These are phyloP conservation scores for Botrytis aclada DNA, from an alignment of 2,329 filamentous ascomycete species.

Conservation along the genomic window DNA sequence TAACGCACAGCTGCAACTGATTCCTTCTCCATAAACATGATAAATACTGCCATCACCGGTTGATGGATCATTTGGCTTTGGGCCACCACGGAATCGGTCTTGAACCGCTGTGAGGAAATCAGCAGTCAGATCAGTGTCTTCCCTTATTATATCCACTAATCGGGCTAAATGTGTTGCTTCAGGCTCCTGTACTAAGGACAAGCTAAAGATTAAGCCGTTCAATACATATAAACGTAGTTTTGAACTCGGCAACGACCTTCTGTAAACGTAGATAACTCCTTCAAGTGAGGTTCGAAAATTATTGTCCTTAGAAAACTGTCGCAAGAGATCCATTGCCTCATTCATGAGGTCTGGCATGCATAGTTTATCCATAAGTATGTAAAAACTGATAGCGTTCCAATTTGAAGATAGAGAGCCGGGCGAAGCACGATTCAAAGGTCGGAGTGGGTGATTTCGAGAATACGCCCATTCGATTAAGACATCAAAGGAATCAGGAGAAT, in stretches of 20 bases:
- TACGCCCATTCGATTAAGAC: neutral
- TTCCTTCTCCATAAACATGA: neutral
- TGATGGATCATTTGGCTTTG: neutral
- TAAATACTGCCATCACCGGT: neutral
- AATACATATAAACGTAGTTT: neutral
- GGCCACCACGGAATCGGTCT: neutral
- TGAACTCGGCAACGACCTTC: neutral
- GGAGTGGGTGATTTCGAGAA: neutral
- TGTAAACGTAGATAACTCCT: neutral
- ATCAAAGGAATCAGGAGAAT: neutral
- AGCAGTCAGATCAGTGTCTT: neutral
- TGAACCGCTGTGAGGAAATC: neutral
- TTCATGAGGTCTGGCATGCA: neutral
- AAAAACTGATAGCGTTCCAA: neutral
- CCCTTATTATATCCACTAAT: neutral
- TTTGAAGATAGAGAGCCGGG: too few relatives aligned
- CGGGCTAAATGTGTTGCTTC: fast-evolving
- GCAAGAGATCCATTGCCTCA: neutral
- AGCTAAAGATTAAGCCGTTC: neutral
- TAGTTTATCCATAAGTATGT: neutral
- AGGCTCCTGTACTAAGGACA: neutral
- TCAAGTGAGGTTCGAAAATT: neutral
- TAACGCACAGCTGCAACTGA: neutral
- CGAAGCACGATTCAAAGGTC: too few relatives aligned
- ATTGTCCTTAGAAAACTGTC: neutral